These are phyloP conservation scores for Lactuca saligna DNA, from an alignment of 129 eudicot genomes.

Conservation along the genomic window DNA sequence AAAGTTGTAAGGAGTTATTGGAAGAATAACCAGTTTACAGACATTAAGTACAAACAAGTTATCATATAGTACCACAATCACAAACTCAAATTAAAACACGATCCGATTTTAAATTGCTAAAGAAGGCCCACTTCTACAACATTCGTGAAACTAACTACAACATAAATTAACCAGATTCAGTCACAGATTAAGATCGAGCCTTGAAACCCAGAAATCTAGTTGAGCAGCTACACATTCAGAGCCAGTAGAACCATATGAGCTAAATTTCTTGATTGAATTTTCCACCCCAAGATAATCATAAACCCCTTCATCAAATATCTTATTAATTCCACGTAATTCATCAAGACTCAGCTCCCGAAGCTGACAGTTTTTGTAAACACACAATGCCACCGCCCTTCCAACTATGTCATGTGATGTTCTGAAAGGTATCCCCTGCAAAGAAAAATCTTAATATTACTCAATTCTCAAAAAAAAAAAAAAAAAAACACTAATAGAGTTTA, in stretches of 20 bases:
- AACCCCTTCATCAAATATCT: constrained; percentile 62
- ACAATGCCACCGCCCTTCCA: constrained; percentile 88
- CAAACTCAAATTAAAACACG: background rate
- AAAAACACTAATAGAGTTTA: background rate
- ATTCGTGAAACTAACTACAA: background rate
- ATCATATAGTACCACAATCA: background rate
- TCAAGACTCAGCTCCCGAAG: constrained; percentile 73
- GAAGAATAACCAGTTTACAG: no score
- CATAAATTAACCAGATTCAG: background rate
- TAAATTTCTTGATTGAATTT: constrained; percentile 79
- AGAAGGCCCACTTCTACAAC: background rate
- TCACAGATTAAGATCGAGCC: constrained; percentile 39
- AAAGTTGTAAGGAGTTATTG: no score
- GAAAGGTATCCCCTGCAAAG: constrained; percentile 75
- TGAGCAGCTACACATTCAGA: constrained; percentile 88
- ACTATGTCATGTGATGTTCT: constrained; percentile 93
- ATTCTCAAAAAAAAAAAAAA: no score
- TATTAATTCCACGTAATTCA: constrained; percentile 54
- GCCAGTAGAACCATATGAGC: constrained; percentile 96
- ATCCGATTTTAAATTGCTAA: background rate
- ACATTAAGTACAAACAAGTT: no score
- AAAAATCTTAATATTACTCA: no score
- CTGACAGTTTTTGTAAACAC: constrained; percentile 65
- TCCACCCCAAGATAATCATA: constrained; percentile 90
- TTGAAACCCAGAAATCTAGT: constrained; percentile 63